A percentile compares a stretch with the other conserved stretches of the same genome.
These are phyloP conservation scores for Solanum piurae DNA, from an alignment of 257 asterid genomes.

Conservation along the genomic window DNA sequence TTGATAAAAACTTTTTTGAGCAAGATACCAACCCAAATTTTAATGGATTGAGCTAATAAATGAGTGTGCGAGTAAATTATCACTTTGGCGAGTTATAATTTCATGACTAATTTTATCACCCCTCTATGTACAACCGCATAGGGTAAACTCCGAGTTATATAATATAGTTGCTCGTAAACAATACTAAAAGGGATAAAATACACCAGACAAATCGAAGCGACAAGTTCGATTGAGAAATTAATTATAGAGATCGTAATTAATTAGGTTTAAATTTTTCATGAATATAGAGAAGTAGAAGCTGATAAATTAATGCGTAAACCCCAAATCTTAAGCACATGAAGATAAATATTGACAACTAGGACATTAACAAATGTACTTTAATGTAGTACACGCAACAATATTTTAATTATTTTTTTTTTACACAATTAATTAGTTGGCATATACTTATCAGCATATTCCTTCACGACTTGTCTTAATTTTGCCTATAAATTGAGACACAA, in stretches of 20 bases:
- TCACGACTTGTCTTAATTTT: background rate
- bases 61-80: no score
- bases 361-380: background rate
- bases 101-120: no score
- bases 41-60: no score
- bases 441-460: background rate
- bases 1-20: no score
- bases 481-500: constrained; percentile 4
- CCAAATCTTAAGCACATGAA: background rate
- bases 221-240: background rate
- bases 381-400: background rate
- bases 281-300: background rate
- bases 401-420: no score
- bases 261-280: background rate
- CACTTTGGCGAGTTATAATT: no score
- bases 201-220: no score
- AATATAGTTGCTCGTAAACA: background rate
- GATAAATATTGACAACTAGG: background rate
- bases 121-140: no score
- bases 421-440: background rate
- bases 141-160: no score
- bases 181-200: no score
- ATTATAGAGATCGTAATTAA: no score
- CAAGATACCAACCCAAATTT: no score
- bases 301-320: background rate